Evolutionary conservation across 2,329 filamentous ascomycete genomes (phyloP), one percentile per base, ranked within the genome.

Genomic region (Pestalotiopsis sp.): DNA sequence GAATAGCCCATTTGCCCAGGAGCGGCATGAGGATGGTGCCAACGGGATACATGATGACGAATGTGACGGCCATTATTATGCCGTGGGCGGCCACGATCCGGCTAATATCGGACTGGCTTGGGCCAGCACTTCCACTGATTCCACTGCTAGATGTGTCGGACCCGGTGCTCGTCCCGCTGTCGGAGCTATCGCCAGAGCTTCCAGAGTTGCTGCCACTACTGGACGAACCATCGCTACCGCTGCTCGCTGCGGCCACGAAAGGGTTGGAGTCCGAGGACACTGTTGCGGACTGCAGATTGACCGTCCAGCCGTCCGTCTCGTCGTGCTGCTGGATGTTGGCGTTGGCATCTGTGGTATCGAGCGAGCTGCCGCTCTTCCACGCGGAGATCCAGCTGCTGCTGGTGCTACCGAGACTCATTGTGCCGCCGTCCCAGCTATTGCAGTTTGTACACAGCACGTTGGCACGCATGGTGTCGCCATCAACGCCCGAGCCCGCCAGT

Each of bases 1-100:
- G 90, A n/a, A 89, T 72, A 66, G 84, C 75, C 86, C 86, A 90
- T 61, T 83, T 86, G 59, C 86, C 85, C 6, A 90, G 70, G 3
- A 91, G 70, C 2, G 89, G 87, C 85, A 91, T 90, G 56, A 90
- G 75, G 3, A 89, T 79, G 9, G 89, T 83, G 4, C 89, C 90
- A 2, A 90, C 72, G 0, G 90, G 90, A 71, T 90, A 91, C 25
- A 90, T 78, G 13, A 87, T 73, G 3, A 87, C 83, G 71, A 91
- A 89, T 20, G 87, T 85, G 60, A 91, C 75, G 31, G 85, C 84
- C 88, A 91, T 89, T 73, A 91, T 79, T 72, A 89, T 82, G 63
- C 89, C 90, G 70, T 91, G 89, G 0, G 84, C 81, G 1, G 72
- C 78, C 5, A 82, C 75, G 17, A 83, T 62, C 1, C 67, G 70